phyloP scores from a whole-genome alignment of 495 filamentous ascomycete species.

The Tirmania nivea region DNA sequence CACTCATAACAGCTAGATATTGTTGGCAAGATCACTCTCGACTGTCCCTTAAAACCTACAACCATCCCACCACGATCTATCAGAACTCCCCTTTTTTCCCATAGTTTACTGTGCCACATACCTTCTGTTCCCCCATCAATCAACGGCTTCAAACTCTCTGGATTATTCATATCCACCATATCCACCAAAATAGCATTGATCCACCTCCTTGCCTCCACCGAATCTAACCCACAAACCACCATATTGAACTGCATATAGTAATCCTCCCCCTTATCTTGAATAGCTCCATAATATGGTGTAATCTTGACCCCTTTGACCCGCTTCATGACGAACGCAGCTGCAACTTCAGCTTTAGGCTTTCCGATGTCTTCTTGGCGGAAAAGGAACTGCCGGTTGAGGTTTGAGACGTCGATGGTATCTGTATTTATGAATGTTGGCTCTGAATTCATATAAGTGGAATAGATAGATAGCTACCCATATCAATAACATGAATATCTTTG shows the following conservation, averaged over 20 bases:
- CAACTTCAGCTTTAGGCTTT: constrained; percentile 80
- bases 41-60: constrained; percentile 75
- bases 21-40: constrained; percentile 76
- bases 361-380: constrained; percentile 87
- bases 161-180: constrained; percentile 55
- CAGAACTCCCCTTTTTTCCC: constrained; percentile 1
- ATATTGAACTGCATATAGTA: constrained; percentile 97
- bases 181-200: constrained; percentile 85
- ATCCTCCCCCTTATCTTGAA: constrained; percentile 91
- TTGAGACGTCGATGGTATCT: constrained; percentile 97
- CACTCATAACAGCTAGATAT: constrained; percentile 94
- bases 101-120: constrained; percentile 19
- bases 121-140: constrained; percentile 93
- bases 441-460: not conserved
- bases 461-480: constrained; percentile 49
- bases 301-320: constrained; percentile 79
- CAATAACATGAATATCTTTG: constrained; percentile 93
- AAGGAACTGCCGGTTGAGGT: constrained; percentile 93
- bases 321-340: constrained; percentile 71
- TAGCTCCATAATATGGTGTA: constrained; percentile 77
- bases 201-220: constrained; percentile 91
- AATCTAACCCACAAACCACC: constrained; percentile 89
- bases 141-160: constrained; percentile 68
- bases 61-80: constrained; percentile 2
- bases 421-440: constrained; percentile 12